These are phyloP conservation scores for Amanita pseudoporphyria DNA, from an alignment of 768 basidiomycete species.

Conservation along the genomic window DNA sequence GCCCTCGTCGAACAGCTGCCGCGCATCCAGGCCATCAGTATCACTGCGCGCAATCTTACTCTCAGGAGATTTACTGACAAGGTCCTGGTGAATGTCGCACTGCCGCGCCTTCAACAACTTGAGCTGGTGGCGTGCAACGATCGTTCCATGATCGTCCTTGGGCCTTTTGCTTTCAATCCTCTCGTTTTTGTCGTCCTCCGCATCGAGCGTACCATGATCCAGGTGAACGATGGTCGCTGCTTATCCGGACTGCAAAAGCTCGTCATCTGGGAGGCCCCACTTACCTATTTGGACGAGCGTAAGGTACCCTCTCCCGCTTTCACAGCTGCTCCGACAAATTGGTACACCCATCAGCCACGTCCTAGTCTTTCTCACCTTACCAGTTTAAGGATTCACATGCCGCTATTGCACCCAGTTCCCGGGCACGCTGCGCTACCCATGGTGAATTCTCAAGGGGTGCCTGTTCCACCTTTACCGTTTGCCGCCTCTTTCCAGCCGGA, in stretches of 20 bases:
- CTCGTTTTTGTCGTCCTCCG: not conserved
- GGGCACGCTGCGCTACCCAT: not conserved
- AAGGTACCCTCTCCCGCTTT: not conserved
- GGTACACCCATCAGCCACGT: conserved; percentile 1
- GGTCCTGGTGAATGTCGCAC: not conserved
- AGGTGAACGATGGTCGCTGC: conserved; percentile 2
- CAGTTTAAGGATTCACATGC: conserved; percentile 1
- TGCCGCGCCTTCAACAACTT: conserved; percentile 2
- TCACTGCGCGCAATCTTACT: conserved; percentile 3
- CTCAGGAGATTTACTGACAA: conserved; percentile 3
- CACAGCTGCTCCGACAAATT: not conserved
- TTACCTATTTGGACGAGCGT: conserved; percentile 5
- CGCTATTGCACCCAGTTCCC: conserved; percentile 6
- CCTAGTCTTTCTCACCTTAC: not conserved
- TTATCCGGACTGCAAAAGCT: not conserved
- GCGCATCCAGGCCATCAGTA: not conserved
- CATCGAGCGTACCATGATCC: conserved; percentile 2
- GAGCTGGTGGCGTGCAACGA: not conserved
- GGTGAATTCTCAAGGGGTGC: not conserved
- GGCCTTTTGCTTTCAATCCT: conserved; percentile 5
- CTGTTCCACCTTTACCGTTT: not conserved
- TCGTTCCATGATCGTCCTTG: not conserved
- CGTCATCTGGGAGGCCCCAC: not conserved
- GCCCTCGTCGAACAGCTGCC: not conserved
- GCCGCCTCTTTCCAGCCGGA: conserved; percentile 3